Percentiles rank a stretch among this genome's conserved stretches.
Evolutionary conservation across 768 basidiomycete genomes (phyloP).

Genomic region (Hirschioporus abietinus): DNA sequence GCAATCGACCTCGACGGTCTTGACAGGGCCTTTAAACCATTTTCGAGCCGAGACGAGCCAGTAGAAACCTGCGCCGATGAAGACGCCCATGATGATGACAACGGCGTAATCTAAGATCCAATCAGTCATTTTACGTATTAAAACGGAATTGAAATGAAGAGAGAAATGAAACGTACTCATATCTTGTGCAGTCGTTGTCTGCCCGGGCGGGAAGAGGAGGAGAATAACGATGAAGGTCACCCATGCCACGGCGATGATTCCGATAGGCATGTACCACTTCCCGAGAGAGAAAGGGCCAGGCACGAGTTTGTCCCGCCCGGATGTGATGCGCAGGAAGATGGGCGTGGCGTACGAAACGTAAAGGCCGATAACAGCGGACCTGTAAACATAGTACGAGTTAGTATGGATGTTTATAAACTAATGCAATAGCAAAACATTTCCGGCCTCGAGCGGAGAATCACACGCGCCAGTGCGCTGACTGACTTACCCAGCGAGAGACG

Average conservation of each 20-base stretch:
- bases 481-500: conserved; percentile 62
- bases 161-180: conserved; percentile 46
- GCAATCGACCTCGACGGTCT: conserved; percentile 29
- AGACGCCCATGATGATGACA: conserved; percentile 59
- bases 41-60: conserved; percentile 64
- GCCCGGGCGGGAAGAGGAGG: conserved; percentile 50
- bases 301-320: conserved; percentile 49
- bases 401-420: background rate
- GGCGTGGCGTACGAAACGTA: conserved; percentile 65
- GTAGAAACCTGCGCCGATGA: conserved; percentile 55
- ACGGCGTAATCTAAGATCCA: conserved; percentile 57
- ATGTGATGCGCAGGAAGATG: conserved; percentile 68
- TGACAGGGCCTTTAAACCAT: conserved; percentile 67
- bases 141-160: background rate
- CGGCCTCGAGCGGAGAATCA: background rate
- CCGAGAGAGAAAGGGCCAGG: conserved; percentile 62
- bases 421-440: background rate
- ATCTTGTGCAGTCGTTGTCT: conserved; percentile 31
- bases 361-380: conserved; percentile 65
- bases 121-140: conserved; percentile 8
- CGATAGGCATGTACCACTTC: conserved; percentile 53
- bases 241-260: conserved; percentile 59
- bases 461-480: background rate
- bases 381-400: conserved; percentile 20
- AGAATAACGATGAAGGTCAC: conserved; percentile 56